Percentiles rank a stretch among this genome's conserved stretches.
Conservation (phyloP, 2,329 filamentous ascomycete genomes). For the Botrytis medusae region DNA sequence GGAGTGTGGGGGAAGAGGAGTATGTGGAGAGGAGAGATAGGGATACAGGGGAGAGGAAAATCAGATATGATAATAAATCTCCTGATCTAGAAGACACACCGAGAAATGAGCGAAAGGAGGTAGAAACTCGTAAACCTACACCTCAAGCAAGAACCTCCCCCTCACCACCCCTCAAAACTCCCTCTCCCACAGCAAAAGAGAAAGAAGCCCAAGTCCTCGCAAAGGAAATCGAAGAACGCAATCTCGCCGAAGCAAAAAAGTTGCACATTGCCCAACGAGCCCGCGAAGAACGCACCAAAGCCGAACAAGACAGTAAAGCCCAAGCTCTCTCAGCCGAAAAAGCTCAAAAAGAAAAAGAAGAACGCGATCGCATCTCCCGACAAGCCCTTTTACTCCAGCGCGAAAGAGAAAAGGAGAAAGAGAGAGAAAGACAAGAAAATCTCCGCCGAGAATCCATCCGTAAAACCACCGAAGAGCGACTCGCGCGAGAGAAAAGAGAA, state of each 20-base stretch:
- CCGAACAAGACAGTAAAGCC: neutral
- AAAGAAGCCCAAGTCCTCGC: neutral
- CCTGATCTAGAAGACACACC: too few relatives aligned
- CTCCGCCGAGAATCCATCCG: neutral
- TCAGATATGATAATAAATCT: neutral
- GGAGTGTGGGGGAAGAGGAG: neutral
- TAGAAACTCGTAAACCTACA: neutral
- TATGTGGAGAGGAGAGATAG: neutral
- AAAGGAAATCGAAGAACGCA: neutral
- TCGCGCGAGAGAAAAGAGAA: neutral
- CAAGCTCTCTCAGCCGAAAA: neutral
- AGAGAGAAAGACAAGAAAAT: neutral
- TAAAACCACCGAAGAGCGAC: neutral
- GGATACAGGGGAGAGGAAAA: neutral
- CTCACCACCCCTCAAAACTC: neutral
- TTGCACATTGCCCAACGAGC: neutral
- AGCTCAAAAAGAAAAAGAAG: neutral
- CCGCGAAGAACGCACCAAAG: neutral
- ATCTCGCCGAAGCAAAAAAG: neutral
- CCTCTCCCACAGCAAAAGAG: too few relatives aligned
- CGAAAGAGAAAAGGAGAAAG: neutral
- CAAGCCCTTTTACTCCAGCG: neutral
- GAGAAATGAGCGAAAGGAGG: neutral
- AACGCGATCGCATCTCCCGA: neutral
- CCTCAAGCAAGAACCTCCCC: neutral